phyloP scores from a whole-genome alignment of 163 green algal species.

The Chlamydomonas reinhardtii region DNA sequence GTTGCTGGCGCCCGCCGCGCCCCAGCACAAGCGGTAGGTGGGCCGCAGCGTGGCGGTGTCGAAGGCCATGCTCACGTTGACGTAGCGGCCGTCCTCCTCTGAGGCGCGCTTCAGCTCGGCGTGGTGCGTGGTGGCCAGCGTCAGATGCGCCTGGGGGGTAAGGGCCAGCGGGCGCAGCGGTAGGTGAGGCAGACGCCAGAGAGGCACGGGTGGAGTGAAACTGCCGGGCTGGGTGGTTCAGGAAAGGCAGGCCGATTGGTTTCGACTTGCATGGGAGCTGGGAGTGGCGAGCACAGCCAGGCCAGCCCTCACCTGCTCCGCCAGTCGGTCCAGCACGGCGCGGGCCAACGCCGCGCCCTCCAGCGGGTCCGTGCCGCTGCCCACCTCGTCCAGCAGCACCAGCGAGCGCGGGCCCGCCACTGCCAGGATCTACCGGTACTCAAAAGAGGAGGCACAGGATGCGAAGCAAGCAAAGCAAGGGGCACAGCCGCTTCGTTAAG shows the following conservation, averaged over 20 bases:
- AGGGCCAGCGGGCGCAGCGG: background rate
- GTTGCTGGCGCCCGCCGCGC: conserved; percentile 80
- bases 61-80: conserved; percentile 91
- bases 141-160: conserved; percentile 74
- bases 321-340: conserved; percentile 85
- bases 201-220: too few relatives aligned
- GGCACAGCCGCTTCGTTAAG: too few relatives aligned
- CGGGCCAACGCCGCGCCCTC: conserved; percentile 92
- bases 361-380: conserved; percentile 93
- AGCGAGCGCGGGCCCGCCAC: conserved; percentile 66
- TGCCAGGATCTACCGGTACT: conserved; percentile 54
- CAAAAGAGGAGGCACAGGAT: too few relatives aligned
- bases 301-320: conserved; percentile 30
- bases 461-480: too few relatives aligned
- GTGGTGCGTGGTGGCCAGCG: conserved; percentile 84
- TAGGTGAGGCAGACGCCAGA: too few relatives aligned
- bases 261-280: background rate
- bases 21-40: conserved; percentile 91
- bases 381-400: conserved; percentile 94
- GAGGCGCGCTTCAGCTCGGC: conserved; percentile 79
- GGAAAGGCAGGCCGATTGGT: too few relatives aligned
- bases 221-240: too few relatives aligned
- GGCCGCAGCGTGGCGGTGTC: conserved; percentile 83
- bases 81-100: conserved; percentile 67
- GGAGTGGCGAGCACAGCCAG: too few relatives aligned